These are phyloP conservation scores for Fulvia fulva DNA, from an alignment of 2,329 filamentous ascomycete genomes.

Conservation along the genomic window DNA sequence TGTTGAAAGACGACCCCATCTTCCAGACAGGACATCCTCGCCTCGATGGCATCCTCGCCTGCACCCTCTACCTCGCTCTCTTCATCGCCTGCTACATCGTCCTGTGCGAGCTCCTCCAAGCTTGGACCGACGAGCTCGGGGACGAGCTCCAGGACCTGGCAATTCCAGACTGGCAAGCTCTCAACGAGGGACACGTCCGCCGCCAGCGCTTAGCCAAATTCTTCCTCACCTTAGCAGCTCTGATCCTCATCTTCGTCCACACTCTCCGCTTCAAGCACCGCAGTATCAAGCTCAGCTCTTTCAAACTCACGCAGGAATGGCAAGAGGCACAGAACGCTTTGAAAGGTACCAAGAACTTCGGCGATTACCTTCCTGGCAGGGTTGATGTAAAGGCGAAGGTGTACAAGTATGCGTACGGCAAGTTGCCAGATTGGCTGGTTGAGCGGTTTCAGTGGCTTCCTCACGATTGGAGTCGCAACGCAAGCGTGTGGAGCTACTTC, in stretches of 20 bases:
- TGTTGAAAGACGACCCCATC: background rate
- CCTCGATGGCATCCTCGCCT: background rate
- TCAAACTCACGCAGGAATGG: background rate
- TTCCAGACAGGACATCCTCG: background rate
- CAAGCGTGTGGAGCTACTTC: conserved; percentile 17
- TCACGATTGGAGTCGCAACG: conserved; percentile 4
- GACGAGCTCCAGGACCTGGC: too few relatives aligned
- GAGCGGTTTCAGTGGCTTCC: conserved; percentile 1
- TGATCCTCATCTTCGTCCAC: background rate
- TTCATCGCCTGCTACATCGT: background rate
- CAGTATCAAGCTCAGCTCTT: background rate
- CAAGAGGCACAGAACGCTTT: background rate
- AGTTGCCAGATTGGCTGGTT: conserved; percentile 1
- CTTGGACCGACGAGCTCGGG: background rate
- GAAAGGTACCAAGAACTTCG: background rate
- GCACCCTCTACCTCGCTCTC: background rate
- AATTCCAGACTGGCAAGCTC: too few relatives aligned
- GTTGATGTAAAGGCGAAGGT: background rate
- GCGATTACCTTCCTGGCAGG: background rate
- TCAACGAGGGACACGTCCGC: too few relatives aligned
- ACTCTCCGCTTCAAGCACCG: conserved; percentile 8
- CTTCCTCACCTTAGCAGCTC: conserved; percentile 1
- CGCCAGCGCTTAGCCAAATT: too few relatives aligned
- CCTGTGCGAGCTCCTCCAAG: background rate
- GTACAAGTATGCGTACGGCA: conserved; percentile 4